These are phyloP conservation scores for Lathyrus oleraceus DNA, from an alignment of 306 rosid species.

Conservation along the genomic window DNA sequence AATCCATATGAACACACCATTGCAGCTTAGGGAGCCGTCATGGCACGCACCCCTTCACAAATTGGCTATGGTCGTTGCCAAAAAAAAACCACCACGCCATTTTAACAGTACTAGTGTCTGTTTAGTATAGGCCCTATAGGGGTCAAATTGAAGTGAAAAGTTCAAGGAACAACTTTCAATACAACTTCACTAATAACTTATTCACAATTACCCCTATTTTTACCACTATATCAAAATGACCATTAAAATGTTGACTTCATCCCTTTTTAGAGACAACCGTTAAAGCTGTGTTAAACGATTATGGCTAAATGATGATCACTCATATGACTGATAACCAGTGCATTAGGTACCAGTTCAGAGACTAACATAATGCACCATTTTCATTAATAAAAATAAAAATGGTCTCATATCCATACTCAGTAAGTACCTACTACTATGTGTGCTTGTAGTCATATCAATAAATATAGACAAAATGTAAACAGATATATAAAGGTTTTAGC, in stretches of 20 bases:
- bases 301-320: background rate
- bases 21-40: background rate
- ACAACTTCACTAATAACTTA: background rate
- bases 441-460: background rate
- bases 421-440: background rate
- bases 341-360: background rate
- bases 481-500: background rate
- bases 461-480: conserved; percentile 9
- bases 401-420: background rate
- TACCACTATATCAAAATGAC: background rate
- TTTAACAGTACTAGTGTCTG: background rate
- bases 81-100: background rate
- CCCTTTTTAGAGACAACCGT: background rate
- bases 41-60: background rate
- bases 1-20: background rate
- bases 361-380: conserved; percentile 3
- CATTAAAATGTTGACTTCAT: background rate
- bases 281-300: background rate
- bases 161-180: background rate
- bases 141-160: background rate
- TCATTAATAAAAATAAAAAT: background rate
- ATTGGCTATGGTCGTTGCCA: background rate
- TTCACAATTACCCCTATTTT: background rate
- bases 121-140: background rate
- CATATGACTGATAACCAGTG: conserved; percentile 6